These are phyloP conservation scores for Moesziomyces antarcticus DNA, from an alignment of 1,284 basidiomycete genomes.

Conservation along the genomic window DNA sequence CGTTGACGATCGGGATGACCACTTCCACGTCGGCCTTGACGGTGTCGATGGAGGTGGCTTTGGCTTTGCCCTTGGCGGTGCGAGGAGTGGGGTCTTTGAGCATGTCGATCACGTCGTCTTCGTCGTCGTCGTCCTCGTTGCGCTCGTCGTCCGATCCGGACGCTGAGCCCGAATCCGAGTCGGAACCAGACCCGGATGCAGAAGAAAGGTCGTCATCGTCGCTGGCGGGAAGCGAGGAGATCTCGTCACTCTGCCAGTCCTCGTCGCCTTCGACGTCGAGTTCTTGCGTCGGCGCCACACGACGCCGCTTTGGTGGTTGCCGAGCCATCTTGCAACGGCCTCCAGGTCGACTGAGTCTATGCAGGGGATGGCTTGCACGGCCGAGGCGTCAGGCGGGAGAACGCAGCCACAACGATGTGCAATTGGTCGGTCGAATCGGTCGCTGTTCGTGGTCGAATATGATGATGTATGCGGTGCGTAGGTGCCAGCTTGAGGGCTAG, in stretches of 20 bases:
- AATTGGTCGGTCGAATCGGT: no score
- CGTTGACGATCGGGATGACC: constrained; percentile 20
- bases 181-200: constrained; percentile 11
- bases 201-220: constrained; percentile 22
- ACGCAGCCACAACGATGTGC: no score
- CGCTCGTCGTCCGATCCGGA: constrained; percentile 10
- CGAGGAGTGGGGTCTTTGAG: constrained; percentile 16
- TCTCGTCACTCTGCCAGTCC: constrained; percentile 45
- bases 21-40: constrained; percentile 15
- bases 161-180: constrained; percentile 11
- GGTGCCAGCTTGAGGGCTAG: no score
- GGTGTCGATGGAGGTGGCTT: constrained; percentile 6
- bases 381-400: not conserved
- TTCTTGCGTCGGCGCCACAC: constrained; percentile 7
- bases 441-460: not conserved
- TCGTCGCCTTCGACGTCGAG: constrained; percentile 42
- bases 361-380: no score
- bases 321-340: constrained; percentile 13
- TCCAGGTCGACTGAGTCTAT: not conserved
- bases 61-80: constrained; percentile 3
- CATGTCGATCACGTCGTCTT: constrained; percentile 38
- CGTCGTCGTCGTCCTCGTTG: constrained; percentile 17
- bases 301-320: constrained; percentile 37
- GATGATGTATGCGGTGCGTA: not conserved
- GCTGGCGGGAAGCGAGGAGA: constrained; percentile 36